These are phyloP conservation scores for Brassica nigra DNA, from an alignment of 345 rosid species.

Conservation along the genomic window DNA sequence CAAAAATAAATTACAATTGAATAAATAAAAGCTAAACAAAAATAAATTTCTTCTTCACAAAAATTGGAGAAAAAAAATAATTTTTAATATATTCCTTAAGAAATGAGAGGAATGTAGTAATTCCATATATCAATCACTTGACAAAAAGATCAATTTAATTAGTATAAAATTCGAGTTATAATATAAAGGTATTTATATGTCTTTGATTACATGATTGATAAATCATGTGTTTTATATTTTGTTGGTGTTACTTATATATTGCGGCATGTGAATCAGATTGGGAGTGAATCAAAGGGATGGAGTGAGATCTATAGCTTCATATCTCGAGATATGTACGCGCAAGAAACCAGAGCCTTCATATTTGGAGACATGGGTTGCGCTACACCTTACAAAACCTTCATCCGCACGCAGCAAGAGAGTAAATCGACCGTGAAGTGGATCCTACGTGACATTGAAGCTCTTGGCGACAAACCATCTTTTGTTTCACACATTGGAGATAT, in stretches of 20 bases:
- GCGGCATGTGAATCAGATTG: conserved; percentile 52
- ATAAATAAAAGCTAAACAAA: too few relatives aligned
- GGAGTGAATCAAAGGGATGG: conserved; percentile 86
- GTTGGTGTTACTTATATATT: neutral
- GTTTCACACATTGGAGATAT: conserved; percentile 93
- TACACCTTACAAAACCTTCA: conserved; percentile 70
- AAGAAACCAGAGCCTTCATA: conserved; percentile 78
- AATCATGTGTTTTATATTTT: neutral
- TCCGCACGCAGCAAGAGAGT: conserved; percentile 85
- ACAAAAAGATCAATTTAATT: neutral
- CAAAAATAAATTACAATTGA: neutral
- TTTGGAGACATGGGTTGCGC: conserved; percentile 93
- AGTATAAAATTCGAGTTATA: too few relatives aligned
- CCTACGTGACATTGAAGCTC: conserved; percentile 79
- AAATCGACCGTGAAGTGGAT: conserved; percentile 80
- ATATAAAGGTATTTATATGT: too few relatives aligned
- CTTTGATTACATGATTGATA: too few relatives aligned
- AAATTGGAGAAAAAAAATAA: neutral
- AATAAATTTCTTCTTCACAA: too few relatives aligned
- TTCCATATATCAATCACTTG: neutral
- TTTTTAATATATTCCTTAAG: neutral
- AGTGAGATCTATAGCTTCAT: conserved; percentile 64
- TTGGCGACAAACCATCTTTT: conserved; percentile 64
- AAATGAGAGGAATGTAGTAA: neutral
- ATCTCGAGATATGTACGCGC: conserved; percentile 51